Base-by-base conservation (phyloP, 2,329 filamentous ascomycete genomes). In the Phyllosticta paracitricarpa region DNA sequence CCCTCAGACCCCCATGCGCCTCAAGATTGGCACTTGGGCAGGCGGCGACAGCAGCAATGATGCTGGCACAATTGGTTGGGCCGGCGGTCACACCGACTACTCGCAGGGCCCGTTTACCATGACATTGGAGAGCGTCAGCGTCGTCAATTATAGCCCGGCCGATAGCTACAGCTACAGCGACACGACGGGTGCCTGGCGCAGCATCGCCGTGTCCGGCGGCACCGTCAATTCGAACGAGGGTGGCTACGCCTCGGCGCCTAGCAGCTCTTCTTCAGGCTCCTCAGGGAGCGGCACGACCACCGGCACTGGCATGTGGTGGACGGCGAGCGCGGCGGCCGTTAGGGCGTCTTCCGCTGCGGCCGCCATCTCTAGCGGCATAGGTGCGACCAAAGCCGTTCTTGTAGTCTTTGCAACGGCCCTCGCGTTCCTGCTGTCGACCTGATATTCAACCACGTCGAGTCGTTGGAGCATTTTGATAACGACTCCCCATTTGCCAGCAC, bases 1-100 rank as follows among this genome's bases (percentile, higher is more conserved):
- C 69, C 88, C 88, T 0, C 88, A 91, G 71, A 89, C 87, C 0
- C 88, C 88, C 1, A 87, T 88, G 85, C 80, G 82, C 22, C 26
- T 65, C n/a, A 55, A 52, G 7, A 52, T 75, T 26, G 72, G 72
- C 61, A 71, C 65, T 63, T 75, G 72, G 72, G 71, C 70, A 25
- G 74, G 72, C 60, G 79, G 78, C 63, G 71, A 73, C 51, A 66
- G 71, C 8, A 72, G 71, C 61, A 68, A 74, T 17, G 57, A 55
- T 51, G 71, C 76, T 7, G 84, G 84, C 58, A 86, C 83, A 19
- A 79, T 86, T 62, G 69, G 80, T 54, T 88, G 85, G 85, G 84
- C 84, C 54, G 84, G 85, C 55, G 85, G 85, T 63, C 64, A 69
- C 35, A 74, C 73, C 17, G 72, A 76, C 64, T 75, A 74, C 63